phyloP scores from a whole-genome alignment of 371 early-diverging fungal species.

The Mortierella sp. region DNA sequence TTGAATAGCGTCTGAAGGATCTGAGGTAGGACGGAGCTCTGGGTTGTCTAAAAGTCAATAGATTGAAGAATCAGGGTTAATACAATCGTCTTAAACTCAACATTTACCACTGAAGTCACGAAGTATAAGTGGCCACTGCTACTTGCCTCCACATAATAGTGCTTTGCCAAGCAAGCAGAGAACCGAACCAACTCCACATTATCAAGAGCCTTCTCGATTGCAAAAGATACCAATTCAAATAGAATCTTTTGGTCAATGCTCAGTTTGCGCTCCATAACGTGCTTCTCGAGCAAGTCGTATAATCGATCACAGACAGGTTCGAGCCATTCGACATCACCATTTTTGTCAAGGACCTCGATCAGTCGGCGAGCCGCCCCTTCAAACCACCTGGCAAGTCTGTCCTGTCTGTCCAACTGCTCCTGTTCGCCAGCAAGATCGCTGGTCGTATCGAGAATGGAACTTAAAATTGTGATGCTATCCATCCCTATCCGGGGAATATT shows the following conservation, averaged over 20 bases:
- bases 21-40: conserved; percentile 45
- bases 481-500: conserved; percentile 37
- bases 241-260: conserved; percentile 52
- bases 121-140: not conserved
- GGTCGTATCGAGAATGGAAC: conserved; percentile 33
- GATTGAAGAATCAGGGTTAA: not conserved
- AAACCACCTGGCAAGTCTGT: conserved; percentile 46
- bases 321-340: conserved; percentile 53
- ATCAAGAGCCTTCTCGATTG: conserved; percentile 54
- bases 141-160: conserved; percentile 47
- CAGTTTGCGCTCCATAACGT: conserved; percentile 46
- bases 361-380: conserved; percentile 36
- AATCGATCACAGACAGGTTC: conserved; percentile 47
- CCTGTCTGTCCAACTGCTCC: conserved; percentile 31
- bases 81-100: not conserved
- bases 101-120: not conserved
- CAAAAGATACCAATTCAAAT: conserved; percentile 53
- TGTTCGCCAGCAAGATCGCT: conserved; percentile 19
- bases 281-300: conserved; percentile 29
- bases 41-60: conserved; percentile 23
- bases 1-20: conserved; percentile 57
- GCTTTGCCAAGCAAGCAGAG: conserved; percentile 37
- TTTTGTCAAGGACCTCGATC: conserved; percentile 32
- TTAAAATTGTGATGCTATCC: conserved; percentile 30
- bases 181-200: conserved; percentile 49